These are phyloP conservation scores for Starmera quercuum DNA, from an alignment of 805 yeast species.

Conservation along the genomic window DNA sequence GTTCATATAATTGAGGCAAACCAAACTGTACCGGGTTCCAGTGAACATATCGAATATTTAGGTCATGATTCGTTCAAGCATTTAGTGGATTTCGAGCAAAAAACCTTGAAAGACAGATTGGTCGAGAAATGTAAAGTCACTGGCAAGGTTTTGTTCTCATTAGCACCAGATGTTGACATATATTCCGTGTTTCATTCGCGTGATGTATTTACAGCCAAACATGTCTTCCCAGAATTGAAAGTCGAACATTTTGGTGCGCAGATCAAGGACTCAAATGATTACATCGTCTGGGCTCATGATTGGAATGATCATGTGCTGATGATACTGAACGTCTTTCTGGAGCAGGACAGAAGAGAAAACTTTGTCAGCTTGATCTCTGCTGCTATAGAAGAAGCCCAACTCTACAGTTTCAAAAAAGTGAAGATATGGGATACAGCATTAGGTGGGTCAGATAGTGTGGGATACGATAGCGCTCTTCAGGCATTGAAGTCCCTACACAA, in stretches of 20 bases:
- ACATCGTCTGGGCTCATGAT: conserved; percentile 38
- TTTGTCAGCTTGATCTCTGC: conserved; percentile 21
- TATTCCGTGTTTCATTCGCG: conserved; percentile 37
- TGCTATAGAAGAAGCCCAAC: conserved; percentile 28
- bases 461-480: conserved; percentile 3
- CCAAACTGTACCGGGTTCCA: conserved; percentile 9
- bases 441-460: background rate
- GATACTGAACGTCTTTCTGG: conserved; percentile 19
- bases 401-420: conserved; percentile 18
- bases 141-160: conserved; percentile 19
- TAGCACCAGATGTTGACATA: conserved; percentile 28
- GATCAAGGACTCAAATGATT: conserved; percentile 20
- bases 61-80: conserved; percentile 24
- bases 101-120: conserved; percentile 14
- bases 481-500: conserved; percentile 5
- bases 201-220: conserved; percentile 25
- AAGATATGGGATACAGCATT: conserved; percentile 32
- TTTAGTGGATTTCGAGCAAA: conserved; percentile 20
- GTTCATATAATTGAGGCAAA: conserved; percentile 21
- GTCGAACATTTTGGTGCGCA: conserved; percentile 22
- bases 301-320: conserved; percentile 26
- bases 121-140: conserved; percentile 10
- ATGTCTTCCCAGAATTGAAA: conserved; percentile 9
- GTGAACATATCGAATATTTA: conserved; percentile 15
- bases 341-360: conserved; percentile 7